These are phyloP conservation scores for Hortaea sp. DNA, from an alignment of 2,329 filamentous ascomycete species.

Conservation along the genomic window DNA sequence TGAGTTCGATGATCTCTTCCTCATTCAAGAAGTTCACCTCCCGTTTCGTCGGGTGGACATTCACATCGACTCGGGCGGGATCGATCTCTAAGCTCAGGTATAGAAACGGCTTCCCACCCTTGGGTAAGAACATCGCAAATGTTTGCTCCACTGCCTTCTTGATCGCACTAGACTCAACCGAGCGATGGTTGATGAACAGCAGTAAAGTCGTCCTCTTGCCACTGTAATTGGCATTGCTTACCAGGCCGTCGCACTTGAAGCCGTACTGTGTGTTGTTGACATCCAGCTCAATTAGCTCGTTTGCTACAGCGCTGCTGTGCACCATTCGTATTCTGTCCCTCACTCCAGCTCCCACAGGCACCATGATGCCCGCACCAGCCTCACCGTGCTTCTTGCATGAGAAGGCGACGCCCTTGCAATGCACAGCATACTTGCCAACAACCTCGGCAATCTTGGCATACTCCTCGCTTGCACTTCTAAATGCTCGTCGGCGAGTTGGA, in stretches of 20 bases:
- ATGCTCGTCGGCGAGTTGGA: constrained; percentile 76
- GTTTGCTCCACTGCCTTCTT: constrained; percentile 87
- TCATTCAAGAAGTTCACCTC: constrained; percentile 97
- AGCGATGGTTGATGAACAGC: constrained; percentile 92
- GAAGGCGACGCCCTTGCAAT: constrained; percentile 84
- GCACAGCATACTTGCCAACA: constrained; percentile 84
- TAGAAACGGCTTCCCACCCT: constrained; percentile 85
- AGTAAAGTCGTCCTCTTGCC: constrained; percentile 81
- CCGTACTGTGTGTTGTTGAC: constrained; percentile 67
- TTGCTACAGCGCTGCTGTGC: constrained; percentile 72
- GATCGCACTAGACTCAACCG: constrained; percentile 79
- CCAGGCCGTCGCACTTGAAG: constrained; percentile 70
- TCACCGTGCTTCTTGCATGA: constrained; percentile 96
- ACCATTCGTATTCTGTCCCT: constrained; percentile 84
- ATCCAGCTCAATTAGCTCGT: constrained; percentile 72
- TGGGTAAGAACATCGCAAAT: constrained; percentile 78
- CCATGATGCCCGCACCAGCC: constrained; percentile 68
- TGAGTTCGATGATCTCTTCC: constrained; percentile 81
- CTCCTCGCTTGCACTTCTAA: constrained; percentile 84
- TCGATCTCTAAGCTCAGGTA: constrained; percentile 92
- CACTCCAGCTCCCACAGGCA: constrained; percentile 60
- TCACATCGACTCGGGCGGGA: constrained; percentile 85
- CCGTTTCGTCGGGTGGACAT: constrained; percentile 91
- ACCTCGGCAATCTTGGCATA: constrained; percentile 97
- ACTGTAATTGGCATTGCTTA: constrained; percentile 90